These are phyloP conservation scores for Monosporascus ibericus DNA, from an alignment of 2,329 filamentous ascomycete genomes.

Conservation along the genomic window DNA sequence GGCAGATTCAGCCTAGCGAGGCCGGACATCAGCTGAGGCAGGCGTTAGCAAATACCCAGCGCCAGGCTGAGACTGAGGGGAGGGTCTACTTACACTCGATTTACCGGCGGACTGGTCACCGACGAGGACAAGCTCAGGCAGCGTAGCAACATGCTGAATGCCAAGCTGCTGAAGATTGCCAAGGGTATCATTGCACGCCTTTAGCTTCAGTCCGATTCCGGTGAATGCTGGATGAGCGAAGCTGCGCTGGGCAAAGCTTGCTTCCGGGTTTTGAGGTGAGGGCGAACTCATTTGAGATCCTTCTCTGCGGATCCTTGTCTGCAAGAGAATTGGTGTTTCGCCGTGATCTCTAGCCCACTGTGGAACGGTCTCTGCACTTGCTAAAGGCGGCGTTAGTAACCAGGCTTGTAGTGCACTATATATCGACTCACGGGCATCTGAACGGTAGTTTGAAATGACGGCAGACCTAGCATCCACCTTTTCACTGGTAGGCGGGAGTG, in stretches of 20 bases:
- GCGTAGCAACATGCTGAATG: constrained; percentile 61
- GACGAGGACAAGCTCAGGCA: constrained; percentile 76
- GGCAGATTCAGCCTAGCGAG: constrained; percentile 56
- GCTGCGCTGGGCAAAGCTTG: constrained; percentile 22
- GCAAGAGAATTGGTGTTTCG: constrained; percentile 18
- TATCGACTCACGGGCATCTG: constrained; percentile 1
- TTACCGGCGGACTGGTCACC: constrained; percentile 86
- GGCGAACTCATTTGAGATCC: constrained; percentile 11
- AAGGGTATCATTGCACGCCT: constrained; percentile 59
- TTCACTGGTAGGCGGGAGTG: neutral
- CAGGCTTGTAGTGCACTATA: neutral
- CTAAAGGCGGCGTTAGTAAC: constrained; percentile 6
- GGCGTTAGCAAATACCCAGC: neutral
- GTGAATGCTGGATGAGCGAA: constrained; percentile 34
- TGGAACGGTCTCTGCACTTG: constrained; percentile 18
- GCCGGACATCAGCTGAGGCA: constrained; percentile 30
- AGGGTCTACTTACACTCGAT: constrained; percentile 42
- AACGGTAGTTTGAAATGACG: neutral
- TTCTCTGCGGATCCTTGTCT: constrained; percentile 13
- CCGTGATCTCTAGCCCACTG: constrained; percentile 13
- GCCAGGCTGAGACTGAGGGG: neutral
- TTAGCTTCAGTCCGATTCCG: constrained; percentile 57
- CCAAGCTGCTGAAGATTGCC: constrained; percentile 66
- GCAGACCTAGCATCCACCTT: neutral
- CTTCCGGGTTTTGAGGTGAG: constrained; percentile 18